Conservation (phyloP, 2,329 filamentous ascomycete genomes). For the Rhexocercosporidium sp. region DNA sequence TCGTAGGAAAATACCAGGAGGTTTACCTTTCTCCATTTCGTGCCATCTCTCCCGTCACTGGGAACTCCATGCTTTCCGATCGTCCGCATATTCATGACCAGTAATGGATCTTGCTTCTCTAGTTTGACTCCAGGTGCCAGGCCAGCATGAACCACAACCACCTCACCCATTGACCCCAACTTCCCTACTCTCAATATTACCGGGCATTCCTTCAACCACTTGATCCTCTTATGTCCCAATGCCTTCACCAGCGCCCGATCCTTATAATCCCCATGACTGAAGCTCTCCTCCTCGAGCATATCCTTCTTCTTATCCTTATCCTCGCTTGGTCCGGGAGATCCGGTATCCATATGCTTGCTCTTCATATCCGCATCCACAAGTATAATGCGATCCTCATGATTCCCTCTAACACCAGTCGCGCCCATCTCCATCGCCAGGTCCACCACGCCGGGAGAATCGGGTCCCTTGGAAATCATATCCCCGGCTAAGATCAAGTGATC, state of each 20-base stretch:
- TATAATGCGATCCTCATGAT: conserved; percentile 90
- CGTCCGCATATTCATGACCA: conserved; percentile 91
- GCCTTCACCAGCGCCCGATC: conserved; percentile 37
- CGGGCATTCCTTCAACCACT: conserved; percentile 74
- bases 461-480: conserved; percentile 85
- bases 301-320: conserved; percentile 38
- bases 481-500: conserved; percentile 81
- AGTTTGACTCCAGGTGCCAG: conserved; percentile 77
- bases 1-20: background rate
- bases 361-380: conserved; percentile 57
- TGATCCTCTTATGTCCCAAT: conserved; percentile 58
- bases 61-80: conserved; percentile 38
- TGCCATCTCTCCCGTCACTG: conserved; percentile 37
- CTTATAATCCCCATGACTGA: conserved; percentile 39
- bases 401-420: conserved; percentile 86
- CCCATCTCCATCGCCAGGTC: conserved; percentile 73
- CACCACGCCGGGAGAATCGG: conserved; percentile 79
- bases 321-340: conserved; percentile 35
- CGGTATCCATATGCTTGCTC: conserved; percentile 39
- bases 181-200: conserved; percentile 78
- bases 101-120: conserved; percentile 73
- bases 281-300: conserved; percentile 34
- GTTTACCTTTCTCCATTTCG: conserved; percentile 41
- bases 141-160: conserved; percentile 85
- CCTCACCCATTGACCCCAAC: conserved; percentile 62